These are phyloP conservation scores for Dujonia santamariae DNA, from an alignment of 1,139 yeast species.

Conservation along the genomic window DNA sequence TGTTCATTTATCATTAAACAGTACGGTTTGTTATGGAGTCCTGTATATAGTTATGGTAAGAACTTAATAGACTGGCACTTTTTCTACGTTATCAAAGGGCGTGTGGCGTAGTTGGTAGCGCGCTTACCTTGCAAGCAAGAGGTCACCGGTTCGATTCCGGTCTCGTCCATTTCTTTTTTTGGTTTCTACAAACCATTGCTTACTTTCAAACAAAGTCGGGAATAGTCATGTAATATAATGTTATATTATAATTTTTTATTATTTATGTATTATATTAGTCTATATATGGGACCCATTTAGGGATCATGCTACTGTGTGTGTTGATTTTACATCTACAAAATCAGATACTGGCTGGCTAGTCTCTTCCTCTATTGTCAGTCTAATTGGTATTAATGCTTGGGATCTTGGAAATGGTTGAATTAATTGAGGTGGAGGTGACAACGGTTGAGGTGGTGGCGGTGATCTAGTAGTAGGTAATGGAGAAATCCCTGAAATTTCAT, in stretches of 20 bases:
- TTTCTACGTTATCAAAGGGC: slow-evolving; percentile 35
- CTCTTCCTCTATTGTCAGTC: slow-evolving; percentile 1
- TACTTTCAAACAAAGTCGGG: not conserved
- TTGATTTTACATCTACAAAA: not conserved
- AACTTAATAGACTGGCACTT: not conserved
- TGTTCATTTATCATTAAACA: too few relatives aligned
- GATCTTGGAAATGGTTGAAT: too few relatives aligned
- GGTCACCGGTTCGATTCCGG: slow-evolving; percentile 69
- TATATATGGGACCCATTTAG: not conserved
- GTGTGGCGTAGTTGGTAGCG: slow-evolving; percentile 76
- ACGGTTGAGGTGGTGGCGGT: too few relatives aligned
- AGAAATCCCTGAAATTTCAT: slow-evolving; percentile 17
- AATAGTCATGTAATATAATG: not conserved
- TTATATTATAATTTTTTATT: too few relatives aligned
- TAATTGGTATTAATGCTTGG: not conserved
- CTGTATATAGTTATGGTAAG: slow-evolving; percentile 1
- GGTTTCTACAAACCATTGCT: not conserved
- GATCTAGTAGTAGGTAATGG: slow-evolving; percentile 7
- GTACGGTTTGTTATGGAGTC: too few relatives aligned
- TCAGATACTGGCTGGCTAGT: not conserved
- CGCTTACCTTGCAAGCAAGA: slow-evolving; percentile 66
- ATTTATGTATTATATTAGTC: not conserved
- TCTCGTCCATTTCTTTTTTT: slow-evolving; percentile 50
- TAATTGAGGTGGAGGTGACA: too few relatives aligned
- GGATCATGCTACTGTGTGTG: not conserved